These are phyloP conservation scores for Fusarium dimerum DNA, from an alignment of 2,329 filamentous ascomycete genomes.

Conservation along the genomic window DNA sequence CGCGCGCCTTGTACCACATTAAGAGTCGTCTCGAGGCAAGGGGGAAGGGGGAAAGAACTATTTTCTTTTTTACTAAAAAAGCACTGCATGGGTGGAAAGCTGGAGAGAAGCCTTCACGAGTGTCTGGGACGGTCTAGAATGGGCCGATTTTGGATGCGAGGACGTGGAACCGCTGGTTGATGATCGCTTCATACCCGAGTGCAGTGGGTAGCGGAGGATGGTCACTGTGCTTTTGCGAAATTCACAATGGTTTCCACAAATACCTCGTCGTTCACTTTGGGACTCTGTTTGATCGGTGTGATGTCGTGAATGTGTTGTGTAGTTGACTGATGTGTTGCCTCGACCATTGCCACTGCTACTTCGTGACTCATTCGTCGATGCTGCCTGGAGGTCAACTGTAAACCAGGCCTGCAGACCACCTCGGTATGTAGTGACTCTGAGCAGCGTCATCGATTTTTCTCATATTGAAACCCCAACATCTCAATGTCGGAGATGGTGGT, in stretches of 20 bases:
- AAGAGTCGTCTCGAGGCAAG: constrained; percentile 45
- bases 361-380: not conserved
- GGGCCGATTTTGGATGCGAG: constrained; percentile 49
- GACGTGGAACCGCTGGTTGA: constrained; percentile 65
- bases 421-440: not conserved
- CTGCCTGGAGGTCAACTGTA: not conserved
- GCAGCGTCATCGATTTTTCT: not conserved
- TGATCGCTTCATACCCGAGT: constrained; percentile 62
- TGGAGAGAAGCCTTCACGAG: constrained; percentile 61
- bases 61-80: constrained; percentile 34
- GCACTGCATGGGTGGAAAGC: constrained; percentile 59
- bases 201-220: constrained; percentile 49
- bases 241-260: constrained; percentile 56
- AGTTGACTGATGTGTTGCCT: not conserved
- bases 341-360: not conserved
- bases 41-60: constrained; percentile 30
- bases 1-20: constrained; percentile 43
- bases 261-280: constrained; percentile 10
- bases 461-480: not conserved
- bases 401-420: not conserved
- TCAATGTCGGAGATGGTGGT: not conserved
- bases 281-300: constrained; percentile 17
- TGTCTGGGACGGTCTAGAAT: constrained; percentile 41
- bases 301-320: constrained; percentile 17
- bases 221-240: constrained; percentile 61